Evolutionary conservation across 495 filamentous ascomycete genomes (phyloP), one percentile per base, ranked within the genome.

Genomic region (Usnea hakonensis): DNA sequence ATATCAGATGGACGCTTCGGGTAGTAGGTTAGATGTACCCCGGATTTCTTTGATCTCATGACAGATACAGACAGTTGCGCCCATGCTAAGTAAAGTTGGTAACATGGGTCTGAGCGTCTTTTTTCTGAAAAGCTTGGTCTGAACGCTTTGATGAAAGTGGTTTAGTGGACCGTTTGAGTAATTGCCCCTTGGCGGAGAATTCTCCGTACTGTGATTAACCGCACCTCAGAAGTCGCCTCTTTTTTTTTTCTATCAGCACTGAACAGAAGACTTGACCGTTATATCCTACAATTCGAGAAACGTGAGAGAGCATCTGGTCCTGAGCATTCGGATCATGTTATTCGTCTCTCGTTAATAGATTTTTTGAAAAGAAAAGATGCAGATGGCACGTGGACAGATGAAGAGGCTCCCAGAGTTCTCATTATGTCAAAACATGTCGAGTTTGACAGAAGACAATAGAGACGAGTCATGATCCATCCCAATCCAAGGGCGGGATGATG

Each of bases 361-460:
- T 46, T n/a, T n/a, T n/a, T n/a, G n/a, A n/a, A n/a, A n/a, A n/a
- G 40, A 55, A 62, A 50, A 38, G 32, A 26, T 50, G 1, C 5
- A 19, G 19, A 8, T 57, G 60, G 60, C 60, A 62, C 60, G 60
- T 62, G 60, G 60, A 37, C 32, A 14, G 23, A 19, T n/a, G 53
- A 50, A 37, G 35, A 57, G 43, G 32, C 7, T 11, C 14, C 28
- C 53, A 48, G n/a, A 23, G 41, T 62, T 62, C 37, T 41, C 40
- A 57, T 62, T 62, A 62, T 62, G 60, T 62, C 60, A 62, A 40
- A 57, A 33, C 36, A 30, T 19, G 38, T 32, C 48, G 38, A 0
- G 57, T 38, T 62, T 57, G 48, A 52, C 48, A 52, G 5, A 21
- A 62, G 38, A 57, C 23, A 46, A 41, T 16, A 23, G 13, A 62